Conservation (phyloP, 2,329 filamentous ascomycete genomes). For the Trichoderma guizhouense region DNA sequence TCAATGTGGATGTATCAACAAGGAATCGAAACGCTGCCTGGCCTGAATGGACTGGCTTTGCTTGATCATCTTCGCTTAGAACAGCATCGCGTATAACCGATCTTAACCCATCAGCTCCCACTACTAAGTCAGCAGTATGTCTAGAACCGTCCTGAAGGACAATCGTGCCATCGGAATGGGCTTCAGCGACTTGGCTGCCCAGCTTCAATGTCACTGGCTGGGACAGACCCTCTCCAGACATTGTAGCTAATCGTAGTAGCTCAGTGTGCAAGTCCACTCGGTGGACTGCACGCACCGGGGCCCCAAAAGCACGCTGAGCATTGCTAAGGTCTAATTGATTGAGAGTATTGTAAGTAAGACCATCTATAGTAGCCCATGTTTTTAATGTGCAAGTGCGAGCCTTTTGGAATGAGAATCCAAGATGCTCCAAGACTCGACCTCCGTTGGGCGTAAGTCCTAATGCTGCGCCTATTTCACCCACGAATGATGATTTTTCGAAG, state of each 20-base stretch:
- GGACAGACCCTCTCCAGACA: neutral
- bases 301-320: neutral
- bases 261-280: neutral
- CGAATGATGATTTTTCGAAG: neutral
- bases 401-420: neutral
- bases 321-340: neutral
- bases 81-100: neutral
- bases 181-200: neutral
- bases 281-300: neutral
- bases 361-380: neutral
- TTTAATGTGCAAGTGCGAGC: neutral
- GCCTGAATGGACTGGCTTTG: neutral
- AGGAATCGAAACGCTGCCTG: neutral
- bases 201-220: neutral
- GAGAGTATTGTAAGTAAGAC: neutral
- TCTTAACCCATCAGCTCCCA: neutral
- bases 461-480: neutral
- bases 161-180: neutral
- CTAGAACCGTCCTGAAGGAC: neutral
- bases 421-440: neutral
- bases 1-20: neutral
- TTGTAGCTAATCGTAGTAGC: neutral
- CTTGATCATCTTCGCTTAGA: neutral
- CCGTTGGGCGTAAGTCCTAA: neutral
- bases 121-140: neutral